Conservation (phyloP, 768 basidiomycete species). For the Grammothele lineata region DNA sequence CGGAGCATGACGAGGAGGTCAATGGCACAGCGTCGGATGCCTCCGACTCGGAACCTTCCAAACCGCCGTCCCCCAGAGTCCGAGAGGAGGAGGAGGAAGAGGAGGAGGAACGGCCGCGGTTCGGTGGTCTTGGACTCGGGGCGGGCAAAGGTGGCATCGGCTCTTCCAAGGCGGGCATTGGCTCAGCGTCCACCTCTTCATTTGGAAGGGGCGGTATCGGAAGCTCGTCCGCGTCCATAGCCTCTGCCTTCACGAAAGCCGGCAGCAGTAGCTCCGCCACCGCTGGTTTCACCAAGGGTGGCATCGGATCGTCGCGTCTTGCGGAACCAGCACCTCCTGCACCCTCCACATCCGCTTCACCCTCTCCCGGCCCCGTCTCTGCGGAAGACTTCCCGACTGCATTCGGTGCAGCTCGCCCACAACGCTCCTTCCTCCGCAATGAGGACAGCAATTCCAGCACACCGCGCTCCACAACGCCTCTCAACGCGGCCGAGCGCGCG, state of each 20-base stretch:
- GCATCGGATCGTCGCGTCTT: conserved; percentile 36
- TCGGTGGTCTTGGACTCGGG: conserved; percentile 43
- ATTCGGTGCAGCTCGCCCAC: conserved; percentile 36
- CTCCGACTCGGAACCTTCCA: conserved; percentile 47
- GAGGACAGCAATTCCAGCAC: conserved; percentile 26
- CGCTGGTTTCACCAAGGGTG: conserved; percentile 36
- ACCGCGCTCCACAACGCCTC: conserved; percentile 37
- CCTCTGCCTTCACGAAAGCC: conserved; percentile 24
- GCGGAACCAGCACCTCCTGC: conserved; percentile 31
- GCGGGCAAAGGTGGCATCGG: conserved; percentile 25
- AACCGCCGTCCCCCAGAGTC: conserved; percentile 52
- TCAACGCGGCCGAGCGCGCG: conserved; percentile 62
- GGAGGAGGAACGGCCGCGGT: conserved; percentile 32
- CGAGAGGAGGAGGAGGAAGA: conserved; percentile 47
- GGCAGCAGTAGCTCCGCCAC: conserved; percentile 12
- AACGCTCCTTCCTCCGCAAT: conserved; percentile 55
- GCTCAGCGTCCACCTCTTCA: conserved; percentile 23
- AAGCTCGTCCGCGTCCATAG: conserved; percentile 26
- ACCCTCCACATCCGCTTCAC: conserved; percentile 32
- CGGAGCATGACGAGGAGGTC: conserved; percentile 30
- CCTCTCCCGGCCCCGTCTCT: conserved; percentile 43
- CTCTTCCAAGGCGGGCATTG: conserved; percentile 42
- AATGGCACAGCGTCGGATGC: conserved; percentile 33
- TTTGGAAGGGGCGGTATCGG: conserved; percentile 27
- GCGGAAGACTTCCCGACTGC: conserved; percentile 34